These are phyloP conservation scores for Linnemannia exigua DNA, from an alignment of 192 early-diverging fungal genomes.

Conservation along the genomic window DNA sequence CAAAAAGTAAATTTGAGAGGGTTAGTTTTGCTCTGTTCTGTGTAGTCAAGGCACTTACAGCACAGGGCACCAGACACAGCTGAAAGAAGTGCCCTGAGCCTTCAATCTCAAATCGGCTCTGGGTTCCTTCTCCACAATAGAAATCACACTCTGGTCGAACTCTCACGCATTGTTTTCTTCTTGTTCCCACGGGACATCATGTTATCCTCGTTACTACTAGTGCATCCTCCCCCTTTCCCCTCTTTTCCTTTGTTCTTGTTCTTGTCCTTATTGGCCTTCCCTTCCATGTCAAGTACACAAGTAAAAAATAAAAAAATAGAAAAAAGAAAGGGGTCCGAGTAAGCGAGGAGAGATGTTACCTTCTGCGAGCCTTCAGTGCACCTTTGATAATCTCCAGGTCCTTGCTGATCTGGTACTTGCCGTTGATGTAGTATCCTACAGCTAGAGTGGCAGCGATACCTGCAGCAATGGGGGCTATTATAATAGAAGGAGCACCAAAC, in stretches of 20 bases:
- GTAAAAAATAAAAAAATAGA: background rate
- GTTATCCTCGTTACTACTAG: background rate
- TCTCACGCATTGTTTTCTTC: background rate
- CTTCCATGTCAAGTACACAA: background rate
- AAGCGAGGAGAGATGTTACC: slow-evolving; percentile 11
- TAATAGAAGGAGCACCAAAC: background rate
- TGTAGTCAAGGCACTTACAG: background rate
- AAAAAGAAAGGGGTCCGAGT: background rate
- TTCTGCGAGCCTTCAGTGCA: slow-evolving; percentile 6
- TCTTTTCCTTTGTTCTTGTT: too few relatives aligned
- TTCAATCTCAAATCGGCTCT: background rate
- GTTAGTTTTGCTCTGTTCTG: background rate
- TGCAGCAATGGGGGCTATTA: slow-evolving; percentile 22
- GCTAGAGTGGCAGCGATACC: slow-evolving; percentile 29
- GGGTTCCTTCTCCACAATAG: slow-evolving; percentile 19
- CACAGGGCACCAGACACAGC: background rate
- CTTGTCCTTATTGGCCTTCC: background rate
- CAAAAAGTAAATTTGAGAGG: background rate
- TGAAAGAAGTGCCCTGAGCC: background rate
- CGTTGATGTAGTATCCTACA: slow-evolving; percentile 33
- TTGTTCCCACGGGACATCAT: background rate
- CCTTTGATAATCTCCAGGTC: slow-evolving; percentile 17
- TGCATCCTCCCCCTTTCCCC: too few relatives aligned
- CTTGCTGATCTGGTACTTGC: slow-evolving; percentile 46
- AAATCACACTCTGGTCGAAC: background rate